A percentile compares a stretch with the other conserved stretches of the same genome.
These are phyloP conservation scores for Galium porrigens DNA, from an alignment of 305 asterid species.

Conservation along the genomic window DNA sequence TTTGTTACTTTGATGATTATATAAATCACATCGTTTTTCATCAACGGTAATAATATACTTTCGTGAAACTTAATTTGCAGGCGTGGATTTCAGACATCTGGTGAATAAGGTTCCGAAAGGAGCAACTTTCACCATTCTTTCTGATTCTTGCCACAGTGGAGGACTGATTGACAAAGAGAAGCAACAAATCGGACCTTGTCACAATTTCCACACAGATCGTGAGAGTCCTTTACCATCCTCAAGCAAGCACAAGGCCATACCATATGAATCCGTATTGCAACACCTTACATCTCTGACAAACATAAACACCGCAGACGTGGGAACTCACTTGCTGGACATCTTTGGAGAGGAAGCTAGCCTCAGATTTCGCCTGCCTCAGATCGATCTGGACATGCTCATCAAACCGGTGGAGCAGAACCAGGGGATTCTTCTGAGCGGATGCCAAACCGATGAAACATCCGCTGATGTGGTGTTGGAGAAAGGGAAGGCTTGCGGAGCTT, in stretches of 20 bases:
- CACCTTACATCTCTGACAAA: constrained; percentile 41
- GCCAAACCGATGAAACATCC: constrained; percentile 58
- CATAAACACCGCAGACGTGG: constrained; percentile 38
- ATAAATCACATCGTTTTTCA: neutral
- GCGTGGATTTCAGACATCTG: constrained; percentile 54
- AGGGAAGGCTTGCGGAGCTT: constrained; percentile 53
- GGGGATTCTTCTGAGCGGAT: constrained; percentile 69
- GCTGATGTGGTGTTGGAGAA: constrained; percentile 33
- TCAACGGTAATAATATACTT: no score
- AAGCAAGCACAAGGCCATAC: constrained; percentile 34
- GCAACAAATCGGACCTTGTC: constrained; percentile 60
- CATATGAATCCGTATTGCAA: constrained; percentile 32
- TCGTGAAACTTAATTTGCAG: constrained; percentile 18
- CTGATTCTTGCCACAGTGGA: constrained; percentile 87
- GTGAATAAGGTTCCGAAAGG: constrained; percentile 59
- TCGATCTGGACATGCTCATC: constrained; percentile 17
- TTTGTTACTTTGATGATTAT: no score
- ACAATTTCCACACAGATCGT: neutral
- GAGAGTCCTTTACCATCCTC: neutral
- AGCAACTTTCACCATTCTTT: constrained; percentile 63
- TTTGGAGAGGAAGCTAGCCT: constrained; percentile 53
- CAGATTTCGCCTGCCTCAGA: constrained; percentile 26
- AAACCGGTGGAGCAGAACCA: constrained; percentile 43
- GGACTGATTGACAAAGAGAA: constrained; percentile 85
- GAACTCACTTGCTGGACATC: constrained; percentile 43